Evolutionary conservation across 371 early-diverging fungal genomes (phyloP), one percentile per base, ranked within the genome.

Genomic region (Actinomortierella ambigua): DNA sequence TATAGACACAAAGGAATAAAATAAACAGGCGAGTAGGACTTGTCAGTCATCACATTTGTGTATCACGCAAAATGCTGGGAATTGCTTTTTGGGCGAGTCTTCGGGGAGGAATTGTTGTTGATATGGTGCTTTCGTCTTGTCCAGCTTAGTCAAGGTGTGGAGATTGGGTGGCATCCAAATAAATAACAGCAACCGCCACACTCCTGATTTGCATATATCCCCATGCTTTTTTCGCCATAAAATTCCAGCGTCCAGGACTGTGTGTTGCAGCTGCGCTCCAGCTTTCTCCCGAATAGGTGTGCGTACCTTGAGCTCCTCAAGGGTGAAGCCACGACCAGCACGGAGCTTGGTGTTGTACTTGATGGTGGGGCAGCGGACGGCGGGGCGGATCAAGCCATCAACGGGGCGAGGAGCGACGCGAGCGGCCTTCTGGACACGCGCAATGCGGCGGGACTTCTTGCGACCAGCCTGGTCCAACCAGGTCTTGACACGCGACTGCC

Each of bases 391-490:
- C 56, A 95, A 94, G 83, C 94, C 94, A 81, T 99, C 97, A 66
- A 95, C 85, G 76, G 99, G 99, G 69, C 95, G 92, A 65, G 99
- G 99, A 55, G 97, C 97, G 77, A 98, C 89, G 77, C 82, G 84
- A 76, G 94, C 95, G 63, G 99, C 99, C 94, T 99, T 99, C 83
- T 90, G 87, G 77, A 90, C 82, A 76, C 99, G 92, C 63, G 87
- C 87, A 55, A 91, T 79, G 68, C 95, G 88, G 78, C 99, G 88
- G 66, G 93, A 83, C 86, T 90, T 89, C 90, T 95, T 96, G 79
- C 92, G 92, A 61, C 95, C 95, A 70, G 99, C 94, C 88, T 99
- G 99, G 87, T 98, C 90, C 87, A 99, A 99, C 98, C 99, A 99
- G 75, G 98, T 98, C 90, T 94, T 95, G 66, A 98, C 98, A 76